A percentile compares a stretch with the other conserved stretches of the same genome.
Conservation (phyloP, 2,329 filamentous ascomycete species). For the Epicoccum nigrum region DNA sequence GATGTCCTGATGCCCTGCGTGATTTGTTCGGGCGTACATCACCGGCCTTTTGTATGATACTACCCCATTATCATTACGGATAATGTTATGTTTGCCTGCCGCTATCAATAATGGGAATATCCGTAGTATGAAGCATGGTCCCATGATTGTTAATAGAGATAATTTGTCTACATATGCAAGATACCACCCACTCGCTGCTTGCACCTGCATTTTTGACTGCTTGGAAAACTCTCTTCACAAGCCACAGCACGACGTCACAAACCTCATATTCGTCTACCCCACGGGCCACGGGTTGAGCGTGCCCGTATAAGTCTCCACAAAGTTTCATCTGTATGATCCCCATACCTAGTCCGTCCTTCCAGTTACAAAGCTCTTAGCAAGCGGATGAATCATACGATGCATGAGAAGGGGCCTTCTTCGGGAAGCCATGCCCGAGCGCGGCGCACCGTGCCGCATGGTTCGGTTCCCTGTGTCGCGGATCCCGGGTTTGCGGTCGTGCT, state of each 20-base stretch:
- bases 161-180: too few species aligned
- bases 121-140: too few species aligned
- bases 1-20: too few species aligned
- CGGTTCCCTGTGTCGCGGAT: neutral
- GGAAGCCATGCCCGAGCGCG: slow-evolving; percentile 4
- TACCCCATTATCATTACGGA: too few species aligned
- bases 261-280: neutral
- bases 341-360: neutral
- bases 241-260: neutral
- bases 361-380: neutral
- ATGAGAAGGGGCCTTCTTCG: neutral
- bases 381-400: slow-evolving; percentile 1
- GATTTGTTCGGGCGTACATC: too few species aligned
- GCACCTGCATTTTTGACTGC: too few species aligned
- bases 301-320: slow-evolving; percentile 1
- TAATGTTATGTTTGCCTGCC: too few species aligned
- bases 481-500: slow-evolving; percentile 6
- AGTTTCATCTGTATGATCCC: neutral
- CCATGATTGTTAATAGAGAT: too few species aligned
- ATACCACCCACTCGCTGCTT: too few species aligned
- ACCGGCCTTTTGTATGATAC: too few species aligned
- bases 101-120: too few species aligned
- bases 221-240: neutral
- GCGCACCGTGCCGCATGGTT: slow-evolving; percentile 4
- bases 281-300: neutral